A percentile compares a stretch with the other conserved stretches of the same genome.
Conservation (phyloP, 495 filamentous ascomycete genomes). For the Schizothecium vesticola region DNA sequence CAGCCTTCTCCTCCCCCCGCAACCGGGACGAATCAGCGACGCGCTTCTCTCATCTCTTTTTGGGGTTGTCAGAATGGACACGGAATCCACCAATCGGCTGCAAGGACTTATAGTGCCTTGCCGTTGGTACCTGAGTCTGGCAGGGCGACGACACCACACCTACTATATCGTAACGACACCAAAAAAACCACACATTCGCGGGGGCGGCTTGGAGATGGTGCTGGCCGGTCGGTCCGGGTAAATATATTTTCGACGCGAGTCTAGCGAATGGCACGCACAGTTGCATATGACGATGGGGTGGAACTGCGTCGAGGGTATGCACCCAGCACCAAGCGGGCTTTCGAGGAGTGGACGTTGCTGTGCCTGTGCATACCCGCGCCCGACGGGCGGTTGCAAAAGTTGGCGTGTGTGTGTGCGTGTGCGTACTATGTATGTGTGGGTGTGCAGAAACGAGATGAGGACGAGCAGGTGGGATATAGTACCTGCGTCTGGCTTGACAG, state of each 20-base stretch:
- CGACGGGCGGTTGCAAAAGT: not conserved
- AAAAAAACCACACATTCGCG: not conserved
- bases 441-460: not conserved
- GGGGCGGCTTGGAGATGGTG: not conserved
- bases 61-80: not conserved
- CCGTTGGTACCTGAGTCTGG: not conserved
- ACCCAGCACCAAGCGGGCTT: not conserved
- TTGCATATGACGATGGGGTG: not conserved
- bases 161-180: not conserved
- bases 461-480: not conserved
- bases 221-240: not conserved
- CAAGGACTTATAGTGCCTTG: not conserved
- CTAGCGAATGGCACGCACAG: not conserved
- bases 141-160: not conserved
- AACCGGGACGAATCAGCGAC: not conserved
- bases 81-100: not conserved
- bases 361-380: not conserved
- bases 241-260: not conserved
- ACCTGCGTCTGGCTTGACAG: not conserved
- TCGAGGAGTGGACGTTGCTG: not conserved
- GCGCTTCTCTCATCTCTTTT: not conserved
- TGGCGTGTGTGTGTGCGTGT: no score
- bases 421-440: no score
- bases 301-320: no score
- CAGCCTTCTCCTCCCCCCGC: not conserved